Conservation (phyloP, 1,284 basidiomycete species). For the Laetiporus sulphureus region DNA sequence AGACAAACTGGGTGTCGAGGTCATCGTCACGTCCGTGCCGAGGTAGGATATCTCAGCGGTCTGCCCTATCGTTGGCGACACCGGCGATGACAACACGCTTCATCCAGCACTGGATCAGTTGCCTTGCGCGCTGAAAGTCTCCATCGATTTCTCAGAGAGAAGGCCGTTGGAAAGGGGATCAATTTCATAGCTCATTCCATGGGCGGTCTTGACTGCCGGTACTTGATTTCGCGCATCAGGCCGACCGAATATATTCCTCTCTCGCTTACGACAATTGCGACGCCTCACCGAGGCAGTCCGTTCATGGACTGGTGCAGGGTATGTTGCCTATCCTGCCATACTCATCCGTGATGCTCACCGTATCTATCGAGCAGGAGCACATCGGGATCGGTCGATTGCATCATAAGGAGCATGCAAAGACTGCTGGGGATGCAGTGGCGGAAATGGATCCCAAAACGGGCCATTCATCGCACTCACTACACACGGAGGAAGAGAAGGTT, state of each 20-base stretch:
- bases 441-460: not conserved
- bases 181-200: constrained; percentile 98
- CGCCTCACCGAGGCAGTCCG: constrained; percentile 93
- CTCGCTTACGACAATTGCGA: constrained; percentile 86
- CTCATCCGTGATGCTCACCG: not conserved
- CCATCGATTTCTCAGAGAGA: constrained; percentile 67
- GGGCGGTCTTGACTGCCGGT: constrained; percentile 92
- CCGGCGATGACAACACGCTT: not conserved
- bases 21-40: constrained; percentile 94
- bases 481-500: constrained; percentile 7
- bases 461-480: not conserved
- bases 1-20: constrained; percentile 83
- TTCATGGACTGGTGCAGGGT: constrained; percentile 99
- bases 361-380: constrained; percentile 51
- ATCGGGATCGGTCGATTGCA: constrained; percentile 74
- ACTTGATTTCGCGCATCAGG: constrained; percentile 83
- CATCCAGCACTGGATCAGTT: constrained; percentile 83
- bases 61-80: not conserved
- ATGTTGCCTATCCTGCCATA: constrained; percentile 22
- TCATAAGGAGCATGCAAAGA: constrained; percentile 28
- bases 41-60: constrained; percentile 45
- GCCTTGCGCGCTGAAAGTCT: constrained; percentile 77
- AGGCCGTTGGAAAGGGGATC: constrained; percentile 65
- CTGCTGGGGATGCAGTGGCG: constrained; percentile 13
- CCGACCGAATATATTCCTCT: constrained; percentile 83